Percentiles rank a stretch among this genome's conserved stretches.
Conservation (phyloP, 331 rosid genomes). For the Quercus phellos region DNA sequence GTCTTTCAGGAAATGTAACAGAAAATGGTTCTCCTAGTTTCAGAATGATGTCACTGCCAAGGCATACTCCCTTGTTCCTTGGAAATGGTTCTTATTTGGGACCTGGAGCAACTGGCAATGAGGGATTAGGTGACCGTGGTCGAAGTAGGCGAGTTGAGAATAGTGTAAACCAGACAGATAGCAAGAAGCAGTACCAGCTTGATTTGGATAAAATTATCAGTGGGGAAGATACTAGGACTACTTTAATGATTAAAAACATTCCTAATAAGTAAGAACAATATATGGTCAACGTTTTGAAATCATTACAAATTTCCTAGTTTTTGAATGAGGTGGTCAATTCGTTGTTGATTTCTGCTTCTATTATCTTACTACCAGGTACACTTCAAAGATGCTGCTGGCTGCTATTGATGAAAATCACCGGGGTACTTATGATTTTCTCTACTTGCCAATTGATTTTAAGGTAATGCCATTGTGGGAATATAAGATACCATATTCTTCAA, state of each 20-base stretch:
- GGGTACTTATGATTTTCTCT: conserved; percentile 82
- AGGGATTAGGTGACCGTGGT: conserved; percentile 59
- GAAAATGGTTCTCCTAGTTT: conserved; percentile 70
- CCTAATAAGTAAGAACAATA: conserved; percentile 72
- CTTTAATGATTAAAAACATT: conserved; percentile 91
- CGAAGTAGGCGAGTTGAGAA: conserved; percentile 69
- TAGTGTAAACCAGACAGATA: conserved; percentile 54
- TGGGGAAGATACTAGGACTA: conserved; percentile 88
- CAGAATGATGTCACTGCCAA: conserved; percentile 71
- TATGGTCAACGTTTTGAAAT: not conserved
- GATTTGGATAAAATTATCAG: conserved; percentile 72
- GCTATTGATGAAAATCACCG: conserved; percentile 85
- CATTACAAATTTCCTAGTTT: not conserved
- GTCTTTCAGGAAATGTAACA: conserved; percentile 56
- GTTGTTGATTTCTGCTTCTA: conserved; percentile 16
- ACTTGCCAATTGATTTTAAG: conserved; percentile 91
- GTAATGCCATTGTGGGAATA: conserved; percentile 28
- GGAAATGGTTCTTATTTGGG: conserved; percentile 71
- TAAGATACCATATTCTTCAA: not conserved
- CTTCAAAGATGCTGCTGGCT: conserved; percentile 87
- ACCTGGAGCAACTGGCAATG: conserved; percentile 40
- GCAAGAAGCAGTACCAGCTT: conserved; percentile 85
- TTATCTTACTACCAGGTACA: conserved; percentile 53
- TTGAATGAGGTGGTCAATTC: conserved; percentile 4
- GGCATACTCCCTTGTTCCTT: conserved; percentile 58